These are phyloP conservation scores for Verbascum thapsus DNA, from an alignment of 257 asterid species.

Conservation along the genomic window DNA sequence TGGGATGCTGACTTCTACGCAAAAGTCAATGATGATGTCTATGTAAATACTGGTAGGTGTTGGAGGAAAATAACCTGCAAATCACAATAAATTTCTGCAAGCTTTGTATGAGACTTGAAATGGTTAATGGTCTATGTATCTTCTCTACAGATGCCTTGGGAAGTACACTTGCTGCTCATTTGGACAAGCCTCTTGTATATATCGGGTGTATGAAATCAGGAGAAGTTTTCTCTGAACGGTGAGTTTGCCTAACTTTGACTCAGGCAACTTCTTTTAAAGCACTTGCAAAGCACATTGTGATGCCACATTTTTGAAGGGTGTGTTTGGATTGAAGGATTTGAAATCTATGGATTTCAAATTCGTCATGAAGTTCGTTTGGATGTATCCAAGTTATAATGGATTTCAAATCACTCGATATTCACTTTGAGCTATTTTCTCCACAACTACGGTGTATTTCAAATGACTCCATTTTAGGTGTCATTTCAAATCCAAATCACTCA, in stretches of 20 bases:
- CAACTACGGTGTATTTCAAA: no score
- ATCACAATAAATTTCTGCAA: conserved; percentile 11
- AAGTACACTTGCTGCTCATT: conserved; percentile 61
- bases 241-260: conserved; percentile 50
- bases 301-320: conserved; percentile 28
- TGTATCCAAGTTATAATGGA: no score
- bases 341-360: no score
- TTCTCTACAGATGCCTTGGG: conserved; percentile 66
- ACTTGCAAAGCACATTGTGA: conserved; percentile 22
- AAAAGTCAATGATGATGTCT: conserved; percentile 81
- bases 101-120: conserved; percentile 10
- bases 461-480: no score
- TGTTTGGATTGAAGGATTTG: no score
- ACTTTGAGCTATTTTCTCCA: no score
- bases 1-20: conserved; percentile 86
- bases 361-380: no score
- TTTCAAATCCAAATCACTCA: no score
- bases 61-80: conserved; percentile 18
- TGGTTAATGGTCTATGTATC: conserved; percentile 25
- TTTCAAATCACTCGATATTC: no score
- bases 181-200: conserved; percentile 68
- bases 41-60: conserved; percentile 73
- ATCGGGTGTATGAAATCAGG: conserved; percentile 98
- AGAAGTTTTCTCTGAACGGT: conserved; percentile 85
- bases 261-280: conserved; percentile 30